Evolutionary conservation across 2,329 filamentous ascomycete genomes (phyloP).

Genomic region (Sporothrix schenckii): DNA sequence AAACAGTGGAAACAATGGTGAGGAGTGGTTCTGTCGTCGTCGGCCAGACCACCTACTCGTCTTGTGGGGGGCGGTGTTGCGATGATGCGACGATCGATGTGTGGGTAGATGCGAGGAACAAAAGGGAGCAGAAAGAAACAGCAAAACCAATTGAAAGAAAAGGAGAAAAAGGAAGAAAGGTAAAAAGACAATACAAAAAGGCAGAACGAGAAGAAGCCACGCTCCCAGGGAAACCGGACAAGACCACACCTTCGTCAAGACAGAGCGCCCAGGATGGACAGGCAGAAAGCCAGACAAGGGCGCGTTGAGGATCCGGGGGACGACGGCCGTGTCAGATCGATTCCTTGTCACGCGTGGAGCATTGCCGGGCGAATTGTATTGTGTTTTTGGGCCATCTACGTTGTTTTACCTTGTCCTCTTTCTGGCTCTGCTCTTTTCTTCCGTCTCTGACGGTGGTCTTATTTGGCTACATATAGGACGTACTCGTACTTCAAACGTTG

Average conservation of each 20-base stretch:
- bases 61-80: not conserved
- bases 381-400: not conserved
- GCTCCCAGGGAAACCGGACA: not conserved
- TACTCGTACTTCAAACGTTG: not conserved
- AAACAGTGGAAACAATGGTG: not conserved
- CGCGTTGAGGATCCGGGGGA: conserved; percentile 26
- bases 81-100: not conserved
- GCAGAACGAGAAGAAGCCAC: not conserved
- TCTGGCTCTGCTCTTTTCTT: not conserved
- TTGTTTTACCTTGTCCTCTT: not conserved
- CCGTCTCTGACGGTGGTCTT: not conserved
- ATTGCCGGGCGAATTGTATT: conserved; percentile 15
- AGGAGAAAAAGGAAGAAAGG: not conserved
- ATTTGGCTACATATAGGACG: not conserved
- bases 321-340: conserved; percentile 29
- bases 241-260: not conserved
- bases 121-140: not conserved
- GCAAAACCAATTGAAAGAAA: not conserved
- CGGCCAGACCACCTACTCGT: not conserved
- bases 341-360: conserved; percentile 12
- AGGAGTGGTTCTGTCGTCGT: not conserved
- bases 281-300: conserved; percentile 14
- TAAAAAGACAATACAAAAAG: not conserved
- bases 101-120: conserved; percentile 11
- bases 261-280: not conserved